Percentiles rank a stretch among this genome's conserved stretches.
phyloP scores from a whole-genome alignment of 164 flowering plant genomes.

The Vitis amurensis region DNA sequence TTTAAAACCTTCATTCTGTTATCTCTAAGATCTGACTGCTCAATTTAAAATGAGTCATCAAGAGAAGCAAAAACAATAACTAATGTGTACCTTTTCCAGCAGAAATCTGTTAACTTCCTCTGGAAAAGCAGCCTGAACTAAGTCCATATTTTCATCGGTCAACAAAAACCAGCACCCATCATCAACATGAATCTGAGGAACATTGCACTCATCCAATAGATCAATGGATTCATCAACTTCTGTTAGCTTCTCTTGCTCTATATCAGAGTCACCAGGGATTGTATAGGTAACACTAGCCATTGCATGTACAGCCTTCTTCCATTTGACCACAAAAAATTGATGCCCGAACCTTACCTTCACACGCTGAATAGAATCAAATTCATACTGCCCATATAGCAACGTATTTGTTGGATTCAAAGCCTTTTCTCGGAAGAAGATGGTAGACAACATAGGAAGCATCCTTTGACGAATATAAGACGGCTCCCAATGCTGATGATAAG shows the following conservation, averaged over 20 bases:
- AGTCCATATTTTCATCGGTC: slow-evolving; percentile 88
- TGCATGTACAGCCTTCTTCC: slow-evolving; percentile 56
- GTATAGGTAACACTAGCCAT: slow-evolving; percentile 5
- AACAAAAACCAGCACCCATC: slow-evolving; percentile 58
- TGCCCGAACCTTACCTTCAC: slow-evolving; percentile 70
- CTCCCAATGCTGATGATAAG: slow-evolving; percentile 69
- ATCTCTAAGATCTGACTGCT: no score
- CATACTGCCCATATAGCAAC: slow-evolving; percentile 63
- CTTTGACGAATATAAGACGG: slow-evolving; percentile 76
- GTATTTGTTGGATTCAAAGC: slow-evolving; percentile 38
- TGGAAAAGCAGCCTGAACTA: slow-evolving; percentile 78
- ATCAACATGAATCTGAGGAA: slow-evolving; percentile 39
- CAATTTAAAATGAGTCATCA: no score
- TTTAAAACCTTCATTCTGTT: no score
- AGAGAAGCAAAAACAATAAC: background rate
- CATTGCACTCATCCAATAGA: slow-evolving; percentile 52
- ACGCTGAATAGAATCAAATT: slow-evolving; percentile 73
- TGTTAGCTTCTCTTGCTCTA: slow-evolving; percentile 19
- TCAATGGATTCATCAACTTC: slow-evolving; percentile 40
- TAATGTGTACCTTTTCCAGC: slow-evolving; percentile 57
- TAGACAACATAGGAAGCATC: slow-evolving; percentile 82
- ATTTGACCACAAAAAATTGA: slow-evolving; percentile 65
- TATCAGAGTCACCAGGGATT: slow-evolving; percentile 23
- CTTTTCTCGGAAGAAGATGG: slow-evolving; percentile 75
- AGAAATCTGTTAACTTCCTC: slow-evolving; percentile 50